Percentiles rank a stretch among this genome's conserved stretches.
Conservation (phyloP, 2,329 filamentous ascomycete genomes). For the Claviceps cyperi region DNA sequence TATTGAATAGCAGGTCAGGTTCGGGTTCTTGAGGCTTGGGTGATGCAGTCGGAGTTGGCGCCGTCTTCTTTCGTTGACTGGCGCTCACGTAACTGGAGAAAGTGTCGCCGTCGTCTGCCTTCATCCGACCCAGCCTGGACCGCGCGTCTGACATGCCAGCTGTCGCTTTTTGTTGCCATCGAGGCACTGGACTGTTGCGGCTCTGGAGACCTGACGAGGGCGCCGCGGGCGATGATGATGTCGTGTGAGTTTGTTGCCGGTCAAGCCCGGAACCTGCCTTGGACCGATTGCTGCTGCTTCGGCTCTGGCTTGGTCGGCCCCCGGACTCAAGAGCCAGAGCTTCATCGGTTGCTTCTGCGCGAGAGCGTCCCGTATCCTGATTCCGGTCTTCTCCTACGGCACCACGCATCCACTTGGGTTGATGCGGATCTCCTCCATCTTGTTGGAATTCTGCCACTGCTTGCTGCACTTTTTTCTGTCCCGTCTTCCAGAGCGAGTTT, state of each 20-base stretch:
- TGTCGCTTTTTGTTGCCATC: constrained; percentile 40
- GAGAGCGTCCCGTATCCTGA: constrained; percentile 16
- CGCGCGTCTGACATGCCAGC: constrained; percentile 21
- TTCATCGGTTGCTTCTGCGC: constrained; percentile 46
- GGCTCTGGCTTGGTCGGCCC: constrained; percentile 33
- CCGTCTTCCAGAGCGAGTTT: constrained; percentile 87
- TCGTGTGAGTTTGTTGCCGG: constrained; percentile 28
- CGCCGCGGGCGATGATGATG: constrained; percentile 34
- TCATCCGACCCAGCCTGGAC: constrained; percentile 52
- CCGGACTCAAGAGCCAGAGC: constrained; percentile 67
- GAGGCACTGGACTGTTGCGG: constrained; percentile 33
- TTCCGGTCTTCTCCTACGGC: constrained; percentile 32
- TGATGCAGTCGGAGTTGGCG: constrained; percentile 29
- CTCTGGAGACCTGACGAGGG: constrained; percentile 29
- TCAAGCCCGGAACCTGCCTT: constrained; percentile 13
- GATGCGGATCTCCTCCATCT: constrained; percentile 50
- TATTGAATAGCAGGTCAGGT: constrained; percentile 49
- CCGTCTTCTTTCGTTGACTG: constrained; percentile 59
- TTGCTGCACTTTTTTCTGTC: constrained; percentile 84
- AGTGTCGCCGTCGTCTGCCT: constrained; percentile 49
- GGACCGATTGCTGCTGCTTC: constrained; percentile 14
- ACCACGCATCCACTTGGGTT: constrained; percentile 94
- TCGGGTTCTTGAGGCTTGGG: constrained; percentile 25
- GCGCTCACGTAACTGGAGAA: constrained; percentile 80
- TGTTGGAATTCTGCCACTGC: constrained; percentile 76